Percentiles rank a stretch among this genome's conserved stretches.
Conservation (phyloP, 73 alveolate species). For the Urostyla sp. region DNA sequence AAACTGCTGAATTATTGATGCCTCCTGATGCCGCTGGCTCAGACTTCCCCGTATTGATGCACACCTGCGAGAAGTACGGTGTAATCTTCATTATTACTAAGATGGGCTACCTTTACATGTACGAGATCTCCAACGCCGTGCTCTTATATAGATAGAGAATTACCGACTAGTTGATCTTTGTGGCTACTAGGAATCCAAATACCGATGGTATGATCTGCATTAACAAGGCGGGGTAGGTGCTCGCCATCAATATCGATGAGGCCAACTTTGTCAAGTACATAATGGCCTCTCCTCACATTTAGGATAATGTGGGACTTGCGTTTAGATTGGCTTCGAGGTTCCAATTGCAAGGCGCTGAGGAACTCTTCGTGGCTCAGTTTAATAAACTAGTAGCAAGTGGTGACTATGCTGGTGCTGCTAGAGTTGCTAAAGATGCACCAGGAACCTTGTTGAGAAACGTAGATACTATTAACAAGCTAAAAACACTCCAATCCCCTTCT, state of each 20-base stretch:
- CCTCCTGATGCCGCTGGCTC: constrained; percentile 85
- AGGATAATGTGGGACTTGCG: constrained; percentile 91
- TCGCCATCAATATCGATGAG: constrained; percentile 88
- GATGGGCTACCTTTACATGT: constrained; percentile 88
- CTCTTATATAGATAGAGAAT: constrained; percentile 93
- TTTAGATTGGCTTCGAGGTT: constrained; percentile 95
- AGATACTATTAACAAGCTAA: constrained; percentile 93
- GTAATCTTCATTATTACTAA: constrained; percentile 92
- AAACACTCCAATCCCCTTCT: constrained; percentile 84
- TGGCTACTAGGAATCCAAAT: constrained; percentile 81
- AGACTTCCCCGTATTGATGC: constrained; percentile 99
- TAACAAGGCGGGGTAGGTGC: constrained; percentile 93
- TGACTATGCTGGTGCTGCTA: constrained; percentile 96
- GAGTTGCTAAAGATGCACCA: constrained; percentile 97
- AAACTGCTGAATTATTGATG: constrained; percentile 85
- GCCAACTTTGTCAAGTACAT: constrained; percentile 85
- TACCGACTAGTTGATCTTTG: constrained; percentile 89
- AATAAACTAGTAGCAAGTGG: constrained; percentile 92
- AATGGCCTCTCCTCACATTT: constrained; percentile 90
- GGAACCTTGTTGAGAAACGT: constrained; percentile 95
- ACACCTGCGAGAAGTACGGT: constrained; percentile 90
- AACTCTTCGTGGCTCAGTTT: constrained; percentile 92
- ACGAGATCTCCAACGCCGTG: constrained; percentile 88
- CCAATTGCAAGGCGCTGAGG: constrained; percentile 96
- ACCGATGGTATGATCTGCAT: constrained; percentile 91